phyloP scores from a whole-genome alignment of 2,329 filamentous ascomycete species.

The Myriosclerotinia duriaeana region DNA sequence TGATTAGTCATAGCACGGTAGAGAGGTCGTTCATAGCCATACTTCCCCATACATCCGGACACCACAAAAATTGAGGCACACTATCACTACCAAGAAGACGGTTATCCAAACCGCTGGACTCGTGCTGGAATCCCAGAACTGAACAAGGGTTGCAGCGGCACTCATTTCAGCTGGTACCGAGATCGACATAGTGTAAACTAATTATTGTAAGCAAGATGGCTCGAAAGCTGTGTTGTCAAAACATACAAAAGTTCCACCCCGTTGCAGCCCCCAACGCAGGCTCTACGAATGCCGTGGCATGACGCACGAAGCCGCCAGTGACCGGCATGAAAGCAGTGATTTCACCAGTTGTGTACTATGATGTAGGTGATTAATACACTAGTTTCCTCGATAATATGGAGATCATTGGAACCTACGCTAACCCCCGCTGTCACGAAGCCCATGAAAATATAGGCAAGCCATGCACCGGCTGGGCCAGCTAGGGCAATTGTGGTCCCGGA shows the following conservation, averaged over 20 bases:
- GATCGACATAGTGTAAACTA: constrained; percentile 57
- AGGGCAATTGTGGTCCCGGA: constrained; percentile 48
- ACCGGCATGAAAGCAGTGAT: constrained; percentile 48
- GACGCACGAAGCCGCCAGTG: constrained; percentile 44
- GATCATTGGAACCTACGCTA: constrained; percentile 41
- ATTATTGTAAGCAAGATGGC: not conserved
- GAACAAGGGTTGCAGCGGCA: constrained; percentile 61
- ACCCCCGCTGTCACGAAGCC: constrained; percentile 52
- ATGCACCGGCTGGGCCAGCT: constrained; percentile 49
- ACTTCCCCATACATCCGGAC: constrained; percentile 52
- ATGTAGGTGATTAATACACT: not conserved
- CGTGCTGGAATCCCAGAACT: constrained; percentile 63
- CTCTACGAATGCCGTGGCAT: constrained; percentile 43
- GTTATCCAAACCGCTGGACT: constrained; percentile 47
- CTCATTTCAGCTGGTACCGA: constrained; percentile 54
- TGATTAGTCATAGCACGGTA: constrained; percentile 51
- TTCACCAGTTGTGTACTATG: constrained; percentile 14
- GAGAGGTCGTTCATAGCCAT: constrained; percentile 65
- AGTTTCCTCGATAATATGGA: not conserved
- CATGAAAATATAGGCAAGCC: constrained; percentile 46
- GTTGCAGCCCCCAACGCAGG: constrained; percentile 42
- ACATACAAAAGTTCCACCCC: constrained; percentile 38
- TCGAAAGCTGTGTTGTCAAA: constrained; percentile 29
- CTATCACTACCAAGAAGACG: constrained; percentile 43
- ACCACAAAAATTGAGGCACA: constrained; percentile 65